Base-by-base conservation (phyloP, 192 early-diverging fungal species). In the Helicostylum pulchrum region DNA sequence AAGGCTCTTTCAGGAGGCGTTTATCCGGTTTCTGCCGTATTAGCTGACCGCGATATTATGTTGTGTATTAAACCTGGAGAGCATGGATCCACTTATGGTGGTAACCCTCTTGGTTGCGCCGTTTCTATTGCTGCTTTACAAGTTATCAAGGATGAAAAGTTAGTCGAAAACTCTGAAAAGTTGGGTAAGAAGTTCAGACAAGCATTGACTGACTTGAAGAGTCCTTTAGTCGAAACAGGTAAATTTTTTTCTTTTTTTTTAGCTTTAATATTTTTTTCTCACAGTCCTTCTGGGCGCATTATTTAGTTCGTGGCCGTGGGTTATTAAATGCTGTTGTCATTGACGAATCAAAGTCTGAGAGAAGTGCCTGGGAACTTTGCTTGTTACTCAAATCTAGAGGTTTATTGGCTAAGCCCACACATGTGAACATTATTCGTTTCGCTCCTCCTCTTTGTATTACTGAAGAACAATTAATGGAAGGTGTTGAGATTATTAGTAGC, bases 311-410 rank as follows among this genome's bases (percentile, higher is more conserved):
- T 66, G 97, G 97, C 9, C 86, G 88, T 51, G 97, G 97, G 57
- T 85, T 99, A 36, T 80, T 99, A 60, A 97, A 97, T 73, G 97
- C 97, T 39, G 90, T 99, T 65, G 91, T 96, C 45, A 94, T 99
- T 79, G 92, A 94, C 80, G 88, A 92, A 58, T 69, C 75, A 64
- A 85, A 87, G 63, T 80, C 81, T n/a, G 76, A 80, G 42, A 94
- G 94, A 74, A 87, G 88, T n/a, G 97, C 95, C n/a, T 97, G 94
- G 95, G 89, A 97, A 72, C 76, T 99, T 50, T 99, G 97, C 68
- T 77, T 99, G 61, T 77, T 96, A 63, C 81, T 99, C 60, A 95
- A 95, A 77, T 85, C 89, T 65, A 88, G 91, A 70, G 95, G 95
- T 39, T 77, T 99, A 44, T 83, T 99, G 51, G 97, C 97, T 45